These are phyloP conservation scores for Coriaria nepalensis DNA, from an alignment of 306 rosid species.

Conservation along the genomic window DNA sequence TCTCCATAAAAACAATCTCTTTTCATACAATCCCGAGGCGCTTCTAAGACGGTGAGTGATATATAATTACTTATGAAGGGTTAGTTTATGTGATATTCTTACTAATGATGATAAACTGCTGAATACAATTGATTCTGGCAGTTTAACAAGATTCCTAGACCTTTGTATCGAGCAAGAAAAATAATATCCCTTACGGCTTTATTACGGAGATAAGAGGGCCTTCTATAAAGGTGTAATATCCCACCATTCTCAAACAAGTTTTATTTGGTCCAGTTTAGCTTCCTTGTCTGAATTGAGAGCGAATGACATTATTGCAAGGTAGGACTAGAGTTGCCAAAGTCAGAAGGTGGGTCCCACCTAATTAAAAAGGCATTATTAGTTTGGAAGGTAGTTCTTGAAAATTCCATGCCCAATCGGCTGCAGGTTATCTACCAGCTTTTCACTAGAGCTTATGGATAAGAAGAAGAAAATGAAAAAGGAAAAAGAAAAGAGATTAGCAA, in stretches of 20 bases:
- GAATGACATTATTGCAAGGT: no score
- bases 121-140: constrained; percentile 17
- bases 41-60: constrained; percentile 49
- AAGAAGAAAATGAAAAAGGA: neutral
- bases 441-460: no score
- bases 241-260: no score
- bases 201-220: constrained; percentile 5
- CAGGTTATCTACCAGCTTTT: neutral
- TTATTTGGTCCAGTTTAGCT: no score
- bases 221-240: constrained; percentile 3
- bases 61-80: no score
- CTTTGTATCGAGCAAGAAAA: constrained; percentile 24
- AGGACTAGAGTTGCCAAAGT: no score
- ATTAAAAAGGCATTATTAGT: no score
- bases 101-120: neutral
- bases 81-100: constrained; percentile 9
- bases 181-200: neutral
- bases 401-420: no score
- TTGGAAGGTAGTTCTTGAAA: no score
- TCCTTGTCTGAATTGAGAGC: no score
- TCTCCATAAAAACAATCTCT: constrained; percentile 65
- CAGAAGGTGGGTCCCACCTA: no score
- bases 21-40: constrained; percentile 64
- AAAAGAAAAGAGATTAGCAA: neutral
- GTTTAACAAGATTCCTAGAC: constrained; percentile 52